phyloP scores from a whole-genome alignment of 371 early-diverging fungal genomes.

The Mucor lusitanicus region DNA sequence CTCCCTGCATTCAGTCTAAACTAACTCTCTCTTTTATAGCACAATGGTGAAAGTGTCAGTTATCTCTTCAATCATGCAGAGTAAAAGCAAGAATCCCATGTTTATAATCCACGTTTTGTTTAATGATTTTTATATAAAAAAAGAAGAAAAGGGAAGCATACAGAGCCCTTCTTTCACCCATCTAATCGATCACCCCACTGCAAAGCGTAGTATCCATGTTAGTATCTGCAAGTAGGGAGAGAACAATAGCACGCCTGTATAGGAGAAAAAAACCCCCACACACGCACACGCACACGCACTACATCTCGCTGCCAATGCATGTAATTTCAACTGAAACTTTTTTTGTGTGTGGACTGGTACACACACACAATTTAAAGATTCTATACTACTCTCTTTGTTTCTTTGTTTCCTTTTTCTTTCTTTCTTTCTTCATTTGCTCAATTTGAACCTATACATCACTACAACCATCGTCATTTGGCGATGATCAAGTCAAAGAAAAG shows the following conservation, averaged over 20 bases:
- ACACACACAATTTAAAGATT: neutral
- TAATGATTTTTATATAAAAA: neutral
- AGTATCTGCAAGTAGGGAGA: neutral
- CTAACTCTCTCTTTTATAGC: conserved; percentile 38
- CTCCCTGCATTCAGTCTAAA: conserved; percentile 2
- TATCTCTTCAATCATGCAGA: conserved; percentile 76
- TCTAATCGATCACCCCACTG: too few relatives aligned
- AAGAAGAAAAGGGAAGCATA: neutral
- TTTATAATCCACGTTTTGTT: neutral
- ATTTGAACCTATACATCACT: neutral
- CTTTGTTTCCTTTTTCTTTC: neutral
- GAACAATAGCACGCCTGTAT: neutral
- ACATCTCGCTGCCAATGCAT: neutral
- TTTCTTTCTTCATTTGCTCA: neutral
- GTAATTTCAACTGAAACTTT: conserved; percentile 6
- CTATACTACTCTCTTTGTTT: neutral
- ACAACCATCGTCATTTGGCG: conserved; percentile 3
- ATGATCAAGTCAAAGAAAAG: conserved; percentile 30
- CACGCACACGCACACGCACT: too few relatives aligned
- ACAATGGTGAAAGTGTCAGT: conserved; percentile 96
- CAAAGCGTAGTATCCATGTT: neutral
- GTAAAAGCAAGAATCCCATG: conserved; percentile 3
- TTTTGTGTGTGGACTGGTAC: neutral
- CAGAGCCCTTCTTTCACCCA: neutral
- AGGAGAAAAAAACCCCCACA: neutral